These are phyloP conservation scores for Arthroderma uncinatum DNA, from an alignment of 2,329 filamentous ascomycete genomes.

Conservation along the genomic window DNA sequence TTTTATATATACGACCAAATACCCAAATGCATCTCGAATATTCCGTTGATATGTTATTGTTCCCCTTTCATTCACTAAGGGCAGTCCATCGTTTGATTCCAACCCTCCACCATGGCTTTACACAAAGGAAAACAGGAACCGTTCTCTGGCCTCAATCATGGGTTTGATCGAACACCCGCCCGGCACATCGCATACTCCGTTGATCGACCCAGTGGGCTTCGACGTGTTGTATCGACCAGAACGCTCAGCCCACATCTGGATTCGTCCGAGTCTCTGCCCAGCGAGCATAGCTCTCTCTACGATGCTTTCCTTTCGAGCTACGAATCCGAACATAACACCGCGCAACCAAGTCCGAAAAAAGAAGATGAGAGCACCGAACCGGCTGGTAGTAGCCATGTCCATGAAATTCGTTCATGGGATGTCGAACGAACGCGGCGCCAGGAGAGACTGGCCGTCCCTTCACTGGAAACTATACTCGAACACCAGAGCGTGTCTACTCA, in stretches of 20 bases:
- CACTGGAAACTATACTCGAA: conserved; percentile 23
- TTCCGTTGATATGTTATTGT: background rate
- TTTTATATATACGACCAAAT: conserved; percentile 3
- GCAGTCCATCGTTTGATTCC: background rate
- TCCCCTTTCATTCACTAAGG: background rate
- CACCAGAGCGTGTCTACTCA: conserved; percentile 18
- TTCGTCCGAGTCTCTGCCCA: conserved; percentile 25
- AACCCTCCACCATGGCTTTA: background rate
- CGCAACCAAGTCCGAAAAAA: background rate
- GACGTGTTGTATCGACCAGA: conserved; percentile 16
- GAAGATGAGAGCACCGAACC: conserved; percentile 25
- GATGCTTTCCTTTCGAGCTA: conserved; percentile 27
- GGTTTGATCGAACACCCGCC: background rate
- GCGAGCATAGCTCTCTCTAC: conserved; percentile 30
- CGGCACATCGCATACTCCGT: conserved; percentile 1
- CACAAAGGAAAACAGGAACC: background rate
- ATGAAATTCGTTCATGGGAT: background rate
- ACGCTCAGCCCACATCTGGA: conserved; percentile 18
- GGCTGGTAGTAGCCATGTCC: background rate
- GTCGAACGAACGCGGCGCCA: conserved; percentile 1
- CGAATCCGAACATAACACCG: conserved; percentile 15
- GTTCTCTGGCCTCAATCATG: background rate
- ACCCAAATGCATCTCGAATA: conserved; percentile 1
- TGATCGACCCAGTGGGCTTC: conserved; percentile 10
- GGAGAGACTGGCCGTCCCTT: conserved; percentile 17